Evolutionary conservation across 2,329 filamentous ascomycete genomes (phyloP).

Genomic region (Magnaporthales sp.): DNA sequence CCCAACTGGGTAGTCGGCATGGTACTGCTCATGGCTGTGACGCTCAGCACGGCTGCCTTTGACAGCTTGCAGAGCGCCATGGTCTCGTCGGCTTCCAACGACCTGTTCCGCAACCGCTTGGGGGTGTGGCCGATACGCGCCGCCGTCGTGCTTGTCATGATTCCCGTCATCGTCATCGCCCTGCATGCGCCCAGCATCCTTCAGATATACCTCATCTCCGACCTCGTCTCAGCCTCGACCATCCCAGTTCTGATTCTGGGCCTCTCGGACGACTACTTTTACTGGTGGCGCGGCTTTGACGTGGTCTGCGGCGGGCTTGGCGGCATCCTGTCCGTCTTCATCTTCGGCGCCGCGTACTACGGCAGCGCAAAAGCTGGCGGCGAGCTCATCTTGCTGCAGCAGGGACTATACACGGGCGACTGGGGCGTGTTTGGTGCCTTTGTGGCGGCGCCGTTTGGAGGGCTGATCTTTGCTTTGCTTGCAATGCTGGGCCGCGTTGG

Average conservation of each 20-base stretch:
- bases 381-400: constrained; percentile 60
- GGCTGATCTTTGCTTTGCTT: constrained; percentile 60
- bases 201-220: constrained; percentile 76
- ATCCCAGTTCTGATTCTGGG: constrained; percentile 72
- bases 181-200: constrained; percentile 66
- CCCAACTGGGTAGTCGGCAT: constrained; percentile 77
- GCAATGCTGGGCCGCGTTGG: constrained; percentile 52
- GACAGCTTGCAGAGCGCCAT: constrained; percentile 76
- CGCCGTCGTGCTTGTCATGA: constrained; percentile 61
- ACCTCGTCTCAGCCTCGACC: constrained; percentile 67
- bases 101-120: constrained; percentile 74
- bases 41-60: constrained; percentile 68
- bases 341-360: constrained; percentile 75
- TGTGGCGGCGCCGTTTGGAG: constrained; percentile 69
- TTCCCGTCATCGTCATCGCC: constrained; percentile 66
- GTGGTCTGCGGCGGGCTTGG: constrained; percentile 71
- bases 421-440: constrained; percentile 82
- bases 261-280: constrained; percentile 49
- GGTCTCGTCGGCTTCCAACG: constrained; percentile 78
- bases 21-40: constrained; percentile 72
- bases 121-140: constrained; percentile 66
- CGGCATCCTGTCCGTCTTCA: constrained; percentile 69
- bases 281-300: constrained; percentile 75
- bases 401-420: constrained; percentile 67
- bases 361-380: constrained; percentile 54